Conservation (phyloP, 1,284 basidiomycete genomes). For the Trichosporon ovoides region DNA sequence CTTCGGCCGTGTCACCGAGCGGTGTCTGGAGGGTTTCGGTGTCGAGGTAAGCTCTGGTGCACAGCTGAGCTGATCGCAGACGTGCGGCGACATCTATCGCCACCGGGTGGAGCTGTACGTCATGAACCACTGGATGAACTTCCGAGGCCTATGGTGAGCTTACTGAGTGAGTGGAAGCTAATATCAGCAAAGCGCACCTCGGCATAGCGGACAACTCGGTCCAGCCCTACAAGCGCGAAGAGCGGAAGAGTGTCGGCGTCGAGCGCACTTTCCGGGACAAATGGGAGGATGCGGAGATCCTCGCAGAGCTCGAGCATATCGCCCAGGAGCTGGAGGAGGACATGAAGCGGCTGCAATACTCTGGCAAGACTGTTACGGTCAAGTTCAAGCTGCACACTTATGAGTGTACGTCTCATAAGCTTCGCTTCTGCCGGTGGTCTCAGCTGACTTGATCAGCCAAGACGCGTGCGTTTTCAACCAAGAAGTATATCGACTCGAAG, state of each 20-base stretch:
- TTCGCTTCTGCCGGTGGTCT: conserved; percentile 3
- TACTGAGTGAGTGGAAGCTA: conserved; percentile 17
- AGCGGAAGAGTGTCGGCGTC: conserved; percentile 81
- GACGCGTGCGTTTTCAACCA: conserved; percentile 71
- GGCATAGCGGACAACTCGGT: conserved; percentile 80
- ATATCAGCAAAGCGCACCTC: conserved; percentile 58
- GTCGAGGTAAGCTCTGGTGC: conserved; percentile 58
- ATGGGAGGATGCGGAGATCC: conserved; percentile 60
- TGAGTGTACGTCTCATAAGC: conserved; percentile 30
- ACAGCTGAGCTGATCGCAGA: conserved; percentile 51
- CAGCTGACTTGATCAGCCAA: conserved; percentile 54
- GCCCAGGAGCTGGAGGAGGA: conserved; percentile 73
- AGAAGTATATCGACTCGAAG: conserved; percentile 66
- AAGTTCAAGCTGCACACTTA: conserved; percentile 50
- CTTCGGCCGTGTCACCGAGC: conserved; percentile 79
- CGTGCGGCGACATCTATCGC: conserved; percentile 75
- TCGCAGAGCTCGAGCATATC: conserved; percentile 69
- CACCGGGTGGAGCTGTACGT: conserved; percentile 66
- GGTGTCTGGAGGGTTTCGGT: conserved; percentile 75
- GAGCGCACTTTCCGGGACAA: conserved; percentile 76
- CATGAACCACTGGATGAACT: conserved; percentile 78
- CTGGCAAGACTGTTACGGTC: conserved; percentile 48
- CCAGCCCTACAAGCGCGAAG: conserved; percentile 65
- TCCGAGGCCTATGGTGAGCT: conserved; percentile 60
- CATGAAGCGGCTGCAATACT: conserved; percentile 55